These are phyloP conservation scores for Setaria viridis DNA, from an alignment of 202 grass and related monocot species.

Conservation along the genomic window DNA sequence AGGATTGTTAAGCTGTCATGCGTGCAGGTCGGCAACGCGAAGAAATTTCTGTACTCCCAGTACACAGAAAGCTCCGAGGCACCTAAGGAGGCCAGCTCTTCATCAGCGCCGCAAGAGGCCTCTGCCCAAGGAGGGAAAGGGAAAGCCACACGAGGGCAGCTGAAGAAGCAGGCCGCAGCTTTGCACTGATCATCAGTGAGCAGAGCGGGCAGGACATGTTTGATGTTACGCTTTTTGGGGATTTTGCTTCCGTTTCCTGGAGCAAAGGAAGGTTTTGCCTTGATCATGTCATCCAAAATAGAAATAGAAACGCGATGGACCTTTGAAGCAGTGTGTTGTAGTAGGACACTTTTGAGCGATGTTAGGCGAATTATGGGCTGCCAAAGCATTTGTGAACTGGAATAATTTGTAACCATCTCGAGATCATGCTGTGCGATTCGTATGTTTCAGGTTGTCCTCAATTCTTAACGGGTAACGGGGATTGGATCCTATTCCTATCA, in stretches of 20 bases:
- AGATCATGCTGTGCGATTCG: background rate
- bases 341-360: background rate
- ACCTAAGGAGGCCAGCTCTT: background rate
- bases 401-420: background rate
- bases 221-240: background rate
- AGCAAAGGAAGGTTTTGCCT: background rate
- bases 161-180: constrained; percentile 38
- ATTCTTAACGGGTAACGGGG: background rate
- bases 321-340: background rate
- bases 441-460: background rate
- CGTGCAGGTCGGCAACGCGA: constrained; percentile 51
- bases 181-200: background rate
- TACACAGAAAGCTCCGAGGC: constrained; percentile 28
- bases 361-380: background rate
- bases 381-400: background rate
- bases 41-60: constrained; percentile 70
- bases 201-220: background rate
- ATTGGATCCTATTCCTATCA: too few relatives aligned
- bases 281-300: background rate
- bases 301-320: background rate
- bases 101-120: background rate
- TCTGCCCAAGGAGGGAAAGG: background rate
- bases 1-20: constrained; percentile 71
- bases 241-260: background rate
- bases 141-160: constrained; percentile 29